A percentile compares a stretch with the other conserved stretches of the same genome.
Evolutionary conservation across 306 rosid species (phyloP).

Genomic region (Trichosanthes truncata): DNA sequence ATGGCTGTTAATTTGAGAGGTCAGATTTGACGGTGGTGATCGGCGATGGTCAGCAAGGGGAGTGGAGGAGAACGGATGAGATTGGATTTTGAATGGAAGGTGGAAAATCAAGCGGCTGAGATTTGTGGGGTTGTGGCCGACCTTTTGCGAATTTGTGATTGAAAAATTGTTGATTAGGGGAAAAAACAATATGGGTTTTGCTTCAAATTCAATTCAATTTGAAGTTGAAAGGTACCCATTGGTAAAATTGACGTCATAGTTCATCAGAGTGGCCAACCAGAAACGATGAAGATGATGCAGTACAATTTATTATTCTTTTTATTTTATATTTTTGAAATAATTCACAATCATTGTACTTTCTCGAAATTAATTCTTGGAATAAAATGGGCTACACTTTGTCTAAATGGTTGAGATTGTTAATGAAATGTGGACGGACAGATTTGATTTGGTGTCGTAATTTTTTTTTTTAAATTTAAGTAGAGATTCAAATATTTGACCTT

Average conservation of each 20-base stretch:
- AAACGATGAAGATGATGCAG: neutral
- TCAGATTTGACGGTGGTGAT: neutral
- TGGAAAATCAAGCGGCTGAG: slow-evolving; percentile 3
- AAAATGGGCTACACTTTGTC: too few relatives aligned
- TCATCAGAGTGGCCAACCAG: neutral
- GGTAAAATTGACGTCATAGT: neutral
- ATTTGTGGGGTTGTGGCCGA: neutral
- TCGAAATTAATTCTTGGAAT: too few relatives aligned
- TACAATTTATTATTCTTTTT: neutral
- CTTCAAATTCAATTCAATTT: neutral
- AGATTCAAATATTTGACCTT: too few relatives aligned
- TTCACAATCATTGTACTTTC: neutral
- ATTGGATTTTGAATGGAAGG: neutral
- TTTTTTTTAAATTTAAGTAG: too few relatives aligned
- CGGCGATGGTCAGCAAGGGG: neutral
- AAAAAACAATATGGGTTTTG: neutral
- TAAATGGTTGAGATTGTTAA: too few relatives aligned
- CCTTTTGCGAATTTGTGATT: neutral
- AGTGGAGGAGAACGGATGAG: neutral
- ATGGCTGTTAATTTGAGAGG: neutral
- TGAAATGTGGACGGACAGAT: too few relatives aligned
- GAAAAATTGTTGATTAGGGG: neutral
- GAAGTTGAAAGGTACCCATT: neutral
- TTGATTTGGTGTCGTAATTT: too few relatives aligned
- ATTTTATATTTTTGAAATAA: neutral